Evolutionary conservation across 2,329 filamentous ascomycete genomes (phyloP).

Genomic region (Diaporthe nobilis): DNA sequence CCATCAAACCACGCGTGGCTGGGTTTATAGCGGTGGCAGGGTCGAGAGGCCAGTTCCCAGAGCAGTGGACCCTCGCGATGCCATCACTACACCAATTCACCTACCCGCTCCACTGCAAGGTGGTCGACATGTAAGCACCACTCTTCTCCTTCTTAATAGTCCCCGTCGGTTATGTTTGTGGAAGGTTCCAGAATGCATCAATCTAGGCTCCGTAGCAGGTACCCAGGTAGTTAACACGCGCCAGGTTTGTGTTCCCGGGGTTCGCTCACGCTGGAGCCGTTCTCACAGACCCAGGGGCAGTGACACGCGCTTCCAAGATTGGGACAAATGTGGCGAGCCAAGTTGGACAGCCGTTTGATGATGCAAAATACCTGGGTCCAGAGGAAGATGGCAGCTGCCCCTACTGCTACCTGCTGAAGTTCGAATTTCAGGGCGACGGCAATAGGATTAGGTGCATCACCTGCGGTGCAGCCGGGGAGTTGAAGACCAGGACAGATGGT

Average conservation of each 20-base stretch:
- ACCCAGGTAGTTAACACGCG: not conserved
- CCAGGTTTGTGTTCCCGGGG: constrained; percentile 2
- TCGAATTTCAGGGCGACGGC: not conserved
- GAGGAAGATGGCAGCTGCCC: constrained; percentile 7
- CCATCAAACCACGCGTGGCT: constrained; percentile 22
- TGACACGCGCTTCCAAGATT: not conserved
- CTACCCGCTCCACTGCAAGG: constrained; percentile 2
- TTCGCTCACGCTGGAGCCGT: constrained; percentile 11
- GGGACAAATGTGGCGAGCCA: constrained; percentile 9
- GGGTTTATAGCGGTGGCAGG: constrained; percentile 23
- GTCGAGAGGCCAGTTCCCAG: constrained; percentile 18
- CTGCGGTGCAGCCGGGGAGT: not conserved
- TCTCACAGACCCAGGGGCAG: not conserved
- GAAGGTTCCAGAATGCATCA: not conserved
- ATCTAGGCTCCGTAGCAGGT: not conserved
- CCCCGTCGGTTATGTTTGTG: not conserved
- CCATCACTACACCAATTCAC: constrained; percentile 25
- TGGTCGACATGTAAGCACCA: not conserved
- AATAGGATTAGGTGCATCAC: constrained; percentile 6
- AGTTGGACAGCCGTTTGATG: not conserved
- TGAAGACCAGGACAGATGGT: not conserved
- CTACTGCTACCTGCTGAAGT: constrained; percentile 11
- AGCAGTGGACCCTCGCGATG: constrained; percentile 33
- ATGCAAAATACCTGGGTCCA: not conserved
- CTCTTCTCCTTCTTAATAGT: not conserved